Evolutionary conservation across 441 rosid genomes (phyloP).

Genomic region (Aleurites moluccanus): DNA sequence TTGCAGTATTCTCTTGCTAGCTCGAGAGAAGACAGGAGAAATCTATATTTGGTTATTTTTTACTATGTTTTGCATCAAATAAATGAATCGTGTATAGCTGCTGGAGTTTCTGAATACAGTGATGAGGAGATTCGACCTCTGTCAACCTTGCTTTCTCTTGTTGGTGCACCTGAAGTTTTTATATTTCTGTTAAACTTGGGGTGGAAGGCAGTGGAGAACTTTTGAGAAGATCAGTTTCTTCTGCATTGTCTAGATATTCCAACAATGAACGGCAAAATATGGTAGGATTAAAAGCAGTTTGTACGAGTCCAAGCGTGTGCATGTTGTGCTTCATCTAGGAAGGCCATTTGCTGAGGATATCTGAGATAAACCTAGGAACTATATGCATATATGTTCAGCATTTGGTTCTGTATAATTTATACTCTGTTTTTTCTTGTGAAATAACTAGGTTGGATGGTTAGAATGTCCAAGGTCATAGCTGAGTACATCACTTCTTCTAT

Average conservation of each 20-base stretch:
- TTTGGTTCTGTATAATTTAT: neutral
- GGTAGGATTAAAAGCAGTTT: slow-evolving; percentile 45
- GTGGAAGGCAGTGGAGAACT: slow-evolving; percentile 96
- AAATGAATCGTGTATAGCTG: slow-evolving; percentile 70
- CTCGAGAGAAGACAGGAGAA: slow-evolving; percentile 90
- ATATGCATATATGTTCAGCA: neutral
- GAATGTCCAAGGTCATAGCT: neutral
- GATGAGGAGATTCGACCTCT: slow-evolving; percentile 91
- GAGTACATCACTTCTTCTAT: neutral
- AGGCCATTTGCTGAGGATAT: neutral
- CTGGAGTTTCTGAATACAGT: slow-evolving; percentile 85
- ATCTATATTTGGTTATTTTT: slow-evolving; percentile 83
- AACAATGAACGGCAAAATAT: slow-evolving; percentile 76
- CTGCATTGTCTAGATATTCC: slow-evolving; percentile 76
- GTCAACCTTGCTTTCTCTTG: slow-evolving; percentile 79
- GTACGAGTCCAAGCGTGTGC: neutral
- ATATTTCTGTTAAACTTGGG: slow-evolving; percentile 94
- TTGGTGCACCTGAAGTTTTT: slow-evolving; percentile 95
- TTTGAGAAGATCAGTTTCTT: slow-evolving; percentile 84
- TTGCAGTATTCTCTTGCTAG: slow-evolving; percentile 90
- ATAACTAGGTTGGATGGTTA: neutral
- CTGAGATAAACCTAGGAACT: neutral
- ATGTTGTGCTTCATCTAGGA: neutral
- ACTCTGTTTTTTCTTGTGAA: neutral
- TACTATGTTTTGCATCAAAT: slow-evolving; percentile 88